Evolutionary conservation across 306 rosid species (phyloP), one percentile per base, ranked within the genome.

Genomic region (Quercus gilva): DNA sequence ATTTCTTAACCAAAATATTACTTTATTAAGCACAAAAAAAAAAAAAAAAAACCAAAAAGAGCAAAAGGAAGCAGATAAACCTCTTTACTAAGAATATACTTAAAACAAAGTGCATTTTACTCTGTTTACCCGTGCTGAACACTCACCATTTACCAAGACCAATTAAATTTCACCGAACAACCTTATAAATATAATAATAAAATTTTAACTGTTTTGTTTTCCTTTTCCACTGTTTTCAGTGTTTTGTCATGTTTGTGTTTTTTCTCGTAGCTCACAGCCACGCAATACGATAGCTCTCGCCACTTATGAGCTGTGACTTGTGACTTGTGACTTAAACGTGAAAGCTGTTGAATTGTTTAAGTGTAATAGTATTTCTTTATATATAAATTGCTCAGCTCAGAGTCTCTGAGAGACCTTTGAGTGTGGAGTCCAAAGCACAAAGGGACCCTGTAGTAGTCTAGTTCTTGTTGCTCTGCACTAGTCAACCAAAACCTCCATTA

Each of bases 281-380:
- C 79, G 87, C 78, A 81, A 57, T 11, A 49, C 20, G 82, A 80
- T 71, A 75, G 59, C 35, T 55, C 15, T 59, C 21, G 80, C 85
- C 92, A 78, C 86, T 71, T 87, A 90, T 88, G 90, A 76, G 15
- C 83, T 77, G 77, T 79, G 75, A 79, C 78, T 37, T 37, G 77
- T 79, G 75, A 79, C 78, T 37, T 37, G 12, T 41, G 11, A 41
- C 45, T 8, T 41, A 41, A 41, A 41, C 45, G 11, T 57, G 74
- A 71, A 71, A 82, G 81, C 85, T 65, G 80, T 65, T 49, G 9
- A 76, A 59, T 19, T 29, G 45, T 82, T 29, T 25, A 35, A 81
- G 25, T 19, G 20, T 4, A 45, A 37, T 37, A 41, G 45, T 41
- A 78, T 28, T 60, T 18, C 71, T 58, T 80, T 80, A 81, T 78